Evolutionary conservation across 768 basidiomycete species (phyloP), one percentile per base, ranked within the genome.

Genomic region (Suillus americanus): DNA sequence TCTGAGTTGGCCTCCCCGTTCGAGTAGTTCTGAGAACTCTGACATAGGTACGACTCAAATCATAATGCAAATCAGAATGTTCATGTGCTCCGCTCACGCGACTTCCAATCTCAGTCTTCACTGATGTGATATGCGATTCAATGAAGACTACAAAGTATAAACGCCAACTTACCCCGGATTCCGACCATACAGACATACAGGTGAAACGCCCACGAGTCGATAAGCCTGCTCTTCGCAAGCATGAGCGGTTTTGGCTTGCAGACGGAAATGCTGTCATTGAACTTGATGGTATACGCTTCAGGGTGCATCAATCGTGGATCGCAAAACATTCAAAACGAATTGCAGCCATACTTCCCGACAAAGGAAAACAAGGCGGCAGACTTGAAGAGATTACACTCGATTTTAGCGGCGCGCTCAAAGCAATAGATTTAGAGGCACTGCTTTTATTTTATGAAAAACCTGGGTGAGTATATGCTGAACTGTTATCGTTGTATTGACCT

Each of bases 231-330:
- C 18, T 71, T 41, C 56, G 35, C 40, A 64, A 61, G 63, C 64
- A 68, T 63, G 41, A 67, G 59, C n/a, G 63, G n/a, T 73, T 78
- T 56, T 80, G 80, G 79, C 68, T 75, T 25, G 69, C 71, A 18
- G 78, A 79, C 61, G 80, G 79, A 8, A 74, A 72, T 20, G 68
- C 79, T 7, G 70, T 79, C 38, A 51, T 83, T 5, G 73, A 78
- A 60, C 64, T 78, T 30, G 66, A 73, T 16, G 66, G 71, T 33
- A 74, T 69, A 7, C 68, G 74, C 40, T 81, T 80, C 67, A 70
- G 70, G n/a, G 63, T 82, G 28, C 76, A 79, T 14, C 69, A 75
- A 16, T 77, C 75, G 60, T 72, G 70, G 25, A 72, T 82, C 3
- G 64, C 69, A 7, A 66, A 64, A 33, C 66, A 76, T 50, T 46